phyloP scores from a whole-genome alignment of 2,329 filamentous ascomycete species.

The Fusarium acutatum region DNA sequence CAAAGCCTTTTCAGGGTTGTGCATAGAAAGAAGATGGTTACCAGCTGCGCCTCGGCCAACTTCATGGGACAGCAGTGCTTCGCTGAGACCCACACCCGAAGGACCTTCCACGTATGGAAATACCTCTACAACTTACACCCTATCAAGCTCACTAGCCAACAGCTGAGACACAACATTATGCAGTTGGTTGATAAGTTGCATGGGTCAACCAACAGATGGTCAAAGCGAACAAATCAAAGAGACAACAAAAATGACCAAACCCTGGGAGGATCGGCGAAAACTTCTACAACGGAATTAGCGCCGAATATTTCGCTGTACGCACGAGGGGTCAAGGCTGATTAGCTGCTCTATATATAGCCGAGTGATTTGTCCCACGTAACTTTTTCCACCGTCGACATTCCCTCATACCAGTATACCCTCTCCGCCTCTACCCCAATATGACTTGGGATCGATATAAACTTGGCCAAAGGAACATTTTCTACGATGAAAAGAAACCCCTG shows the following conservation, averaged over 20 bases:
- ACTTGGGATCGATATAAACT: conserved; percentile 15
- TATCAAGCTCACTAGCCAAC: neutral
- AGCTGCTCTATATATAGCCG: neutral
- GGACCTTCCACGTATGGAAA: neutral
- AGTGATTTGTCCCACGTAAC: neutral
- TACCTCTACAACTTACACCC: neutral
- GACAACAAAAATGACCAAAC: neutral
- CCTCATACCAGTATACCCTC: neutral
- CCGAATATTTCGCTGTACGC: neutral
- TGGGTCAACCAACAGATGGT: neutral
- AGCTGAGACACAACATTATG: neutral
- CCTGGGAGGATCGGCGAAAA: neutral
- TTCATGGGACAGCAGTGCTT: neutral
- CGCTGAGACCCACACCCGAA: neutral
- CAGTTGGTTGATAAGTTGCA: conserved; percentile 7
- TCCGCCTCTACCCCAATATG: neutral
- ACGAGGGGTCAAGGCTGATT: neutral
- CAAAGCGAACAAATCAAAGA: neutral
- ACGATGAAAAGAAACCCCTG: neutral
- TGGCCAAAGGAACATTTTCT: conserved; percentile 7
- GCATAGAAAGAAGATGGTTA: neutral
- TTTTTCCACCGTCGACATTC: neutral
- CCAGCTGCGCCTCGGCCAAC: neutral
- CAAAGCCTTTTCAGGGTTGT: neutral
- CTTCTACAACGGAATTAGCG: neutral